Conservation (phyloP, 768 basidiomycete species). For the Baorangia bicolor region DNA sequence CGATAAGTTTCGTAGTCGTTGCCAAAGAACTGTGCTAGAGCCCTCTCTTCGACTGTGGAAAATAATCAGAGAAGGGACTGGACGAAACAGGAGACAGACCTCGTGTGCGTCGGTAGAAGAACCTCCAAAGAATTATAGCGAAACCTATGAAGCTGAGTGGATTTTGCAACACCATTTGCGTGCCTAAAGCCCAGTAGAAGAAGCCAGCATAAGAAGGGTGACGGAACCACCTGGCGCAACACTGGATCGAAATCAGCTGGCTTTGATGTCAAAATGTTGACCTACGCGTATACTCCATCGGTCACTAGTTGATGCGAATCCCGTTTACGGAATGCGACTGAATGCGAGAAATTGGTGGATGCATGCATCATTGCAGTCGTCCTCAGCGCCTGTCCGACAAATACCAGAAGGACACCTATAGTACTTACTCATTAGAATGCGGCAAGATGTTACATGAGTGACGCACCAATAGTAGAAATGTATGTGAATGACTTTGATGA, state of each 20-base stretch:
- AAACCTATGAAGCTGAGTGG: constrained; percentile 70
- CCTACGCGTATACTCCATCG: constrained; percentile 85
- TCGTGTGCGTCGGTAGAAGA: constrained; percentile 80
- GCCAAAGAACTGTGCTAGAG: constrained; percentile 86
- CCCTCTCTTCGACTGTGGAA: constrained; percentile 71
- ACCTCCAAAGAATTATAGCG: constrained; percentile 70
- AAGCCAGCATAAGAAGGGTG: constrained; percentile 98
- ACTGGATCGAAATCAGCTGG: background rate
- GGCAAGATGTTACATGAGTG: background rate
- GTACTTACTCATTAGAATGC: background rate
- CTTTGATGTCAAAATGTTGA: constrained; percentile 6
- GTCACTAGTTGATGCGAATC: constrained; percentile 80
- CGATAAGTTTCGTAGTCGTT: constrained; percentile 80
- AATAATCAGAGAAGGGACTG: constrained; percentile 2
- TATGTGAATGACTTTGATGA: constrained; percentile 58
- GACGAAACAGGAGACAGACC: constrained; percentile 48
- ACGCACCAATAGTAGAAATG: constrained; percentile 58
- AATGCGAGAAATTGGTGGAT: constrained; percentile 89
- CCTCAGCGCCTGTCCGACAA: constrained; percentile 74
- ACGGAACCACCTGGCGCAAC: constrained; percentile 48
- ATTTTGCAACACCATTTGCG: constrained; percentile 90
- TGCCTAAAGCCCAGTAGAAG: constrained; percentile 97
- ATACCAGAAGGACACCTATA: constrained; percentile 62
- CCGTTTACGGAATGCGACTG: constrained; percentile 73
- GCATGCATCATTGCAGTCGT: constrained; percentile 98